Conservation (phyloP, 2,329 filamentous ascomycete genomes). For the Microsporum audouinii region DNA sequence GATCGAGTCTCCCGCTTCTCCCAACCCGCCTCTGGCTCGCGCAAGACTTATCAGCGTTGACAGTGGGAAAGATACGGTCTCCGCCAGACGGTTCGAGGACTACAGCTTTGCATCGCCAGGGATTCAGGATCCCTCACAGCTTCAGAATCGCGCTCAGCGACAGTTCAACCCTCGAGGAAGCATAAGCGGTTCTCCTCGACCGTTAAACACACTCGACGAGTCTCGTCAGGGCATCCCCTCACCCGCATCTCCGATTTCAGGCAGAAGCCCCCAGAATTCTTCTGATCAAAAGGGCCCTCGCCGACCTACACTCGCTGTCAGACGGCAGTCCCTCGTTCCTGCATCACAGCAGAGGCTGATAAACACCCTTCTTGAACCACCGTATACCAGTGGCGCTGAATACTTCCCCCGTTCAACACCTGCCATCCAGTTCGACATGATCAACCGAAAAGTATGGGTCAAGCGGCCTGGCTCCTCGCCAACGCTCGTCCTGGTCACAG, state of each 20-base stretch:
- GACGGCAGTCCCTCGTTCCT: conserved; percentile 33
- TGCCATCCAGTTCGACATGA: conserved; percentile 24
- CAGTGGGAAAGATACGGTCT: not conserved
- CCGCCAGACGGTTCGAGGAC: not conserved
- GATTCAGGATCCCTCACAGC: not conserved
- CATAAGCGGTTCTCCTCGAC: not conserved
- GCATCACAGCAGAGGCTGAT: conserved; percentile 30
- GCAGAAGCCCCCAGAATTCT: conserved; percentile 10
- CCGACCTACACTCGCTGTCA: conserved; percentile 26
- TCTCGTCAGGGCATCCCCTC: not conserved
- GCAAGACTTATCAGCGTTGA: not conserved
- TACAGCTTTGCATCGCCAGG: not conserved
- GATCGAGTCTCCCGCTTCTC: not conserved
- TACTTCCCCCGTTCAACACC: conserved; percentile 14
- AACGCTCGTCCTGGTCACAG: conserved; percentile 71
- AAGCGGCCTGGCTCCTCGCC: conserved; percentile 74
- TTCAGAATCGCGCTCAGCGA: not conserved
- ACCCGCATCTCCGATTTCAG: conserved; percentile 7
- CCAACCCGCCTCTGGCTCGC: not conserved
- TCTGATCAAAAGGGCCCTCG: conserved; percentile 13
- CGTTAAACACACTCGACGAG: conserved; percentile 10
- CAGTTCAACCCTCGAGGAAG: not conserved
- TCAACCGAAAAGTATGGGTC: conserved; percentile 77
- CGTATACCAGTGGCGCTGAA: conserved; percentile 17
- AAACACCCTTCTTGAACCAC: conserved; percentile 24